phyloP scores from a whole-genome alignment of 495 filamentous ascomycete species.

The Chaetomium fimeti region DNA sequence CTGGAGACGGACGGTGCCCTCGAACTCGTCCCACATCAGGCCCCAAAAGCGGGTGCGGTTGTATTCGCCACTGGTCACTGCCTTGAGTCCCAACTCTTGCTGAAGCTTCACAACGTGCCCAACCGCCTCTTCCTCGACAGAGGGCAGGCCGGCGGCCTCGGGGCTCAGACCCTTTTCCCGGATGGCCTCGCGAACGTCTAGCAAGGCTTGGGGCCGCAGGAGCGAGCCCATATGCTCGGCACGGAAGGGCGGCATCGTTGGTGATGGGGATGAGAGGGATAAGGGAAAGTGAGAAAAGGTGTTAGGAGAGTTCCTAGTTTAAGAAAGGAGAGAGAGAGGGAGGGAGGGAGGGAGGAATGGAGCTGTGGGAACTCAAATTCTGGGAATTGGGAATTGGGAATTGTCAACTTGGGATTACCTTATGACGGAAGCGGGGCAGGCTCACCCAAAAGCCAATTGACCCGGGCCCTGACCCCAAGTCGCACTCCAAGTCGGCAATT shows the following conservation, averaged over 20 bases:
- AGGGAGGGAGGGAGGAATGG: neutral
- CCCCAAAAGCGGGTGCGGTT: slow-evolving; percentile 64
- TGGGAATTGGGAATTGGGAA: too few species aligned
- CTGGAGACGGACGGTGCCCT: slow-evolving; percentile 62
- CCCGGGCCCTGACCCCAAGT: slow-evolving; percentile 1
- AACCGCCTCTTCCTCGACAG: slow-evolving; percentile 64
- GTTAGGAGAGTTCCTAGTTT: neutral
- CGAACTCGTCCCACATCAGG: slow-evolving; percentile 71
- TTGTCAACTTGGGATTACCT: neutral
- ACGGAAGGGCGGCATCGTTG: slow-evolving; percentile 65
- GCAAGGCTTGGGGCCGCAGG: slow-evolving; percentile 66
- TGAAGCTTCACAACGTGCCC: slow-evolving; percentile 64
- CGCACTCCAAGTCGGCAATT: neutral
- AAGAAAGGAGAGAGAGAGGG: neutral
- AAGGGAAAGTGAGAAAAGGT: neutral
- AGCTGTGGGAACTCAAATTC: too few species aligned
- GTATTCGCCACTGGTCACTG: slow-evolving; percentile 75
- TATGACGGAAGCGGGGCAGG: slow-evolving; percentile 7
- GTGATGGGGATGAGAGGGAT: neutral
- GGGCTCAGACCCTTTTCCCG: slow-evolving; percentile 57
- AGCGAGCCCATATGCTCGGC: slow-evolving; percentile 85
- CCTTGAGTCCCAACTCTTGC: slow-evolving; percentile 63
- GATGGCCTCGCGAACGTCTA: slow-evolving; percentile 59
- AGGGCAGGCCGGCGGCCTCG: slow-evolving; percentile 52
- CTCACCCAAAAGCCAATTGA: neutral